Evolutionary conservation across 1,139 yeast genomes (phyloP), one percentile per base, ranked within the genome.

Genomic region (Yamadazyma spencermartinsiae): DNA sequence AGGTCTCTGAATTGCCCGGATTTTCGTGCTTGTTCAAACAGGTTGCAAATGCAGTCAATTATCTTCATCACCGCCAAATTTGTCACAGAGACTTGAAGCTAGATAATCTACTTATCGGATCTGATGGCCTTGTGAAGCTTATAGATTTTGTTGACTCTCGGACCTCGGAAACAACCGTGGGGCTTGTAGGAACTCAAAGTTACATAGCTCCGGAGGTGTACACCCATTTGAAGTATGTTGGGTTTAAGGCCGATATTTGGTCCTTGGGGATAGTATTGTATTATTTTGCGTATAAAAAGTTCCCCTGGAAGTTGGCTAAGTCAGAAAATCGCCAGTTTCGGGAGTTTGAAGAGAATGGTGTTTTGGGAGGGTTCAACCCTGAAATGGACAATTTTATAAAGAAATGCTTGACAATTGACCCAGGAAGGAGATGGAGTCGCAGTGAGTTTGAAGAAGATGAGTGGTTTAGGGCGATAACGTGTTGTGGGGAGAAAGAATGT

Each of bases 161-260:
- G 14, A 15, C 28, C 11, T 56, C 67, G 2, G 63, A 65, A 13
- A 2, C 45, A 50, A 30, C 48, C 47, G 31, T 39, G 38, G 82
- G 82, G 0, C 46, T 75, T n/a, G 79, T 73, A 3, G 82, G 82
- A 0, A 70, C 80, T 1, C 64, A 60, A 19, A 48, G 54, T 9
- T 74, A 65, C 45, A 60, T 65, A 21, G 76, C 81, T 0, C 82
- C 82, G 0, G 82, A 77, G 50, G 64, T 72, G 14, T 62, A 61
- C 31, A 41, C 52, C 12, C 39, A 38, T 11, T 46, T 76, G 9
- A 50, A 48, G 11, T 77, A 77, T 48, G 60, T 67, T 39, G 76
- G 79, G 0, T 55, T 50, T 34, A 54, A 54, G 24, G 61, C 65
- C 5, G 82, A 77, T 45, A 51, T 73, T 9, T 77, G 82, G 82